Evolutionary conservation across 2,329 filamentous ascomycete species (phyloP), one percentile per base, ranked within the genome.

Genomic region (Botryotinia narcissicola): DNA sequence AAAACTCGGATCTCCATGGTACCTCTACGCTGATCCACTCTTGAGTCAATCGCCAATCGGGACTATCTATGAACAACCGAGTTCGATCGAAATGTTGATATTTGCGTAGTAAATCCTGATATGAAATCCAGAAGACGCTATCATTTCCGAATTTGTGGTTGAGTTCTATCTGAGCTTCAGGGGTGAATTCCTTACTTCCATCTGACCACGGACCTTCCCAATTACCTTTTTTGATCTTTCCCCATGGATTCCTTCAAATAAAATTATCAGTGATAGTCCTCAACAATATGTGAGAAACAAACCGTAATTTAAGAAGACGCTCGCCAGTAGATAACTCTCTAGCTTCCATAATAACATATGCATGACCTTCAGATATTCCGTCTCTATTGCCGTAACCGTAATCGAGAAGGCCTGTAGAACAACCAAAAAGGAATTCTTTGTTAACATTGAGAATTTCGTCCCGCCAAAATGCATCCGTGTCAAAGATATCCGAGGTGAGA

Each of bases 391-490:
- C 89, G 73, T 89, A 90, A 2, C 89, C 89, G 46, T 86, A 86
- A 61, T 89, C 89, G 72, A 91, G 86, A 40, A 91, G 83, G 16
- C 91, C 91, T 0, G 88, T 89, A 0, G 86, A 88, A 78, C 90
- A 92, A n/a, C 91, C 91, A 77, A 93, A 93, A 12, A 93, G 83
- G 78, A 96, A 97, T 73, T 93, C 91, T 72, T 93, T 84, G 80
- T 97, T 97, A 72, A 94, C 93, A 75, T 92, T 90, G 81, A 91
- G 88, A 59, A 97, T 87, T 80, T 97, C 93, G 60, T 96, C 90
- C 0, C 87, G 87, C 94, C 94, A 97, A 80, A 97, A 97, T 32
- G 89, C 88, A 68, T 97, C 91, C 74, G 91, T 91, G 79, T 96
- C 91, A 7, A 94, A 85, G 57, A 94, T 92, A 77, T 93, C 91